phyloP scores from a whole-genome alignment of 371 early-diverging fungal genomes.

The Mortierella sp. region DNA sequence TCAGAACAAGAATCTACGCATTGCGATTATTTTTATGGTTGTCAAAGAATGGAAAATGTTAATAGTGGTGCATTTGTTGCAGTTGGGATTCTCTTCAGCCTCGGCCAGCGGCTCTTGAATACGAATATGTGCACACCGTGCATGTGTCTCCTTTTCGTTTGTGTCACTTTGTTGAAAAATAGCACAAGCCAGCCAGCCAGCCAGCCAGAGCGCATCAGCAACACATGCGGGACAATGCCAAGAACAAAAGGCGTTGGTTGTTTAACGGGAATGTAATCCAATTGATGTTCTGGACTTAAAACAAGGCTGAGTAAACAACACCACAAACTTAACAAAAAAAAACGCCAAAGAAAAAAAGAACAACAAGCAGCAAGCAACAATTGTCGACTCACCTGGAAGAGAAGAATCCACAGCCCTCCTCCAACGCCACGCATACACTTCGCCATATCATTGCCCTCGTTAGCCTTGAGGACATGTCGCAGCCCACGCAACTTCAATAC shows the following conservation, averaged over 20 bases:
- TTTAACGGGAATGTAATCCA: background rate
- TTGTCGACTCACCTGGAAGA: slow-evolving; percentile 28
- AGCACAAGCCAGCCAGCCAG: background rate
- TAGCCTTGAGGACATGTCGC: slow-evolving; percentile 60
- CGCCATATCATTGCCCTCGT: slow-evolving; percentile 28
- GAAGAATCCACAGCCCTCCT: slow-evolving; percentile 26
- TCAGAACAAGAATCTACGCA: slow-evolving; percentile 18
- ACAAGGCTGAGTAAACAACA: background rate
- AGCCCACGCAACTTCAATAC: slow-evolving; percentile 62
- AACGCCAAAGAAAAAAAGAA: background rate
- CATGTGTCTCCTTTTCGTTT: background rate
- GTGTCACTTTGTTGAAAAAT: slow-evolving; percentile 14
- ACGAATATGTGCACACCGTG: background rate
- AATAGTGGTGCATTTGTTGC: background rate
- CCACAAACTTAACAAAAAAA: background rate
- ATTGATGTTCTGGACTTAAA: background rate
- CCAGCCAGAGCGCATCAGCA: too few relatives aligned
- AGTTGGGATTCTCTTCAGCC: background rate
- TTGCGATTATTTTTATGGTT: background rate
- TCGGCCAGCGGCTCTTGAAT: background rate
- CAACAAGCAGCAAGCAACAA: background rate
- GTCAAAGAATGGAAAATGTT: background rate
- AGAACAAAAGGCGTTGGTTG: background rate
- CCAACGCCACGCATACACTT: slow-evolving; percentile 34
- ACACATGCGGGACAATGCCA: slow-evolving; percentile 1